Percentiles rank a stretch among this genome's conserved stretches.
Evolutionary conservation across 495 filamentous ascomycete species (phyloP).

Genomic region (Talaromyces adpressus): DNA sequence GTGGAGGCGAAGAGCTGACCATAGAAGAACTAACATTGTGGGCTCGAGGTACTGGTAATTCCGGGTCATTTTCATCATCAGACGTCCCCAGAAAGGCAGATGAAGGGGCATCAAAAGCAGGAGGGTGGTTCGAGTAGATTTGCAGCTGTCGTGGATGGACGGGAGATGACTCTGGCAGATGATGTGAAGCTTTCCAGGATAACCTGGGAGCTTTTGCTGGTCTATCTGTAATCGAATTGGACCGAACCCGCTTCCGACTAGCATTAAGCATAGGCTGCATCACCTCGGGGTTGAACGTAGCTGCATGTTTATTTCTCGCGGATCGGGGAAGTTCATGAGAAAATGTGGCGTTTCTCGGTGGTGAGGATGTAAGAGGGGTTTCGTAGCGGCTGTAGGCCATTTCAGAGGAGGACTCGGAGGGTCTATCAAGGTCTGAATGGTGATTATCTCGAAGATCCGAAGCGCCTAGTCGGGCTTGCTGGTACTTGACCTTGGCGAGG

Average conservation of each 20-base stretch:
- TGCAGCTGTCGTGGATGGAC: conserved; percentile 33
- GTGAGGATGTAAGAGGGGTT: conserved; percentile 39
- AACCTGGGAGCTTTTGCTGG: conserved; percentile 47
- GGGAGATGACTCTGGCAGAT: conserved; percentile 77
- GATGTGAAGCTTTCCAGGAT: conserved; percentile 68
- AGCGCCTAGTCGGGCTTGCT: conserved; percentile 57
- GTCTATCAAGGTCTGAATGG: conserved; percentile 37
- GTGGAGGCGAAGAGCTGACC: conserved; percentile 68
- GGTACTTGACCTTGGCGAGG: conserved; percentile 92
- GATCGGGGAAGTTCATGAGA: conserved; percentile 42
- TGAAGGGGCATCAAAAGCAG: conserved; percentile 60
- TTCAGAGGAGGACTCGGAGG: conserved; percentile 76
- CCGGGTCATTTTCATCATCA: conserved; percentile 70
- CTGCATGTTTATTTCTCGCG: conserved; percentile 39
- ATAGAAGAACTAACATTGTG: conserved; percentile 42
- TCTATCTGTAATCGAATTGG: conserved; percentile 55
- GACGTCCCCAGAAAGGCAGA: conserved; percentile 56
- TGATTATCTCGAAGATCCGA: conserved; percentile 64
- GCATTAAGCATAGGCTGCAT: conserved; percentile 43
- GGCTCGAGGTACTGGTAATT: conserved; percentile 73
- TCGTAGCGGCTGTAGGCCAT: conserved; percentile 39
- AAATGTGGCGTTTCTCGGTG: conserved; percentile 28
- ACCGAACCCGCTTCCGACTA: conserved; percentile 59
- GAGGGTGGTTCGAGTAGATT: conserved; percentile 46
- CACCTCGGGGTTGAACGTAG: conserved; percentile 35